Conservation (phyloP, 495 filamentous ascomycete species). For the Cenococcum geophilum region DNA sequence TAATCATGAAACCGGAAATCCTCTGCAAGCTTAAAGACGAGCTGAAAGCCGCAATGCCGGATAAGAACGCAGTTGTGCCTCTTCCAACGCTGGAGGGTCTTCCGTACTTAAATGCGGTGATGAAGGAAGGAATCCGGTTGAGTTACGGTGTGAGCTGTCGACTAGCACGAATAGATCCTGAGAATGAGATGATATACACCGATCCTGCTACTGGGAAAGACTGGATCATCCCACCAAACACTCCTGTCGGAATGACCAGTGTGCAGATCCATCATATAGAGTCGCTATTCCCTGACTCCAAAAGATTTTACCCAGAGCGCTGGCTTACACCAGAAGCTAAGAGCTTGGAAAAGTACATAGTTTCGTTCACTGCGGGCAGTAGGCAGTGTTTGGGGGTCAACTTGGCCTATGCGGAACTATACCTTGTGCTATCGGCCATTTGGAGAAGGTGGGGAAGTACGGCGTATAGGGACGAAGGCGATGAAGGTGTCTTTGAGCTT, state of each 20-base stretch:
- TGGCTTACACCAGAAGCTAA: constrained; percentile 33
- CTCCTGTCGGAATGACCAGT: constrained; percentile 24
- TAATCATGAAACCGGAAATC: constrained; percentile 22
- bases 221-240: constrained; percentile 20
- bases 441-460: constrained; percentile 13
- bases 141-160: constrained; percentile 41
- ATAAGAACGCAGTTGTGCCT: neutral
- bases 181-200: constrained; percentile 39
- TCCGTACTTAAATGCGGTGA: constrained; percentile 46
- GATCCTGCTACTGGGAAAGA: neutral
- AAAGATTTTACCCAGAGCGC: constrained; percentile 43
- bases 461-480: neutral
- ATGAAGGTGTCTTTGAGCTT: constrained; percentile 11
- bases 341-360: constrained; percentile 12
- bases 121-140: constrained; percentile 47
- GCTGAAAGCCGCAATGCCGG: constrained; percentile 4
- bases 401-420: constrained; percentile 10
- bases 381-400: constrained; percentile 18
- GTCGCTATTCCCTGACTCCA: constrained; percentile 37
- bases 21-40: constrained; percentile 20
- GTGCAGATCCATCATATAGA: constrained; percentile 33
- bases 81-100: constrained; percentile 44
- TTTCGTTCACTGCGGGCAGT: constrained; percentile 12
- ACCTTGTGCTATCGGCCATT: constrained; percentile 8
- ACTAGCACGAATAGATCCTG: constrained; percentile 41